Evolutionary conservation across 768 basidiomycete species (phyloP).

Genomic region (Coprinellus aureogranulatus): DNA sequence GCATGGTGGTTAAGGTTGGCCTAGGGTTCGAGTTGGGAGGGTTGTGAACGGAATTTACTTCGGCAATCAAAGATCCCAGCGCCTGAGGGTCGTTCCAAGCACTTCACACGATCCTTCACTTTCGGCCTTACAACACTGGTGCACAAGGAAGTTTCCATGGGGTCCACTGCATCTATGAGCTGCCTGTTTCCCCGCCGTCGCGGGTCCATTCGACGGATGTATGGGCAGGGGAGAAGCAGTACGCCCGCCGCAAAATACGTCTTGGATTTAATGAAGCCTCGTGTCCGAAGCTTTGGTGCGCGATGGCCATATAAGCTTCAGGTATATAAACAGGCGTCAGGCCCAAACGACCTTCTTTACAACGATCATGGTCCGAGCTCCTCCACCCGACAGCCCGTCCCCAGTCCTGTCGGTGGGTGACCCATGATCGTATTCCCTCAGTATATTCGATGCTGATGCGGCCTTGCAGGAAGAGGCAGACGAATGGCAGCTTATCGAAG

Average conservation of each 20-base stretch:
- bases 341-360: background rate
- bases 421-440: background rate
- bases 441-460: background rate
- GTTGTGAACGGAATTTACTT: no score
- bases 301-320: background rate
- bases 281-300: background rate
- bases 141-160: background rate
- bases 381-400: background rate
- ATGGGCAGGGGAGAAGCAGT: no score
- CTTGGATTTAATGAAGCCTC: background rate
- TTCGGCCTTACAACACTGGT: background rate
- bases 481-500: constrained; percentile 31
- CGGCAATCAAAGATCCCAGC: background rate
- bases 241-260: no score
- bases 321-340: background rate
- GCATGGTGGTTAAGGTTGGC: constrained; percentile 36
- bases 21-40: background rate
- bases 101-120: background rate
- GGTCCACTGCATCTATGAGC: no score
- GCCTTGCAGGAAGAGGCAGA: constrained; percentile 1
- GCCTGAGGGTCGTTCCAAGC: background rate
- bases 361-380: background rate
- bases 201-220: no score
- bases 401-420: background rate
- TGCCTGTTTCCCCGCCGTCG: no score